Conservation (phyloP, 2,329 filamentous ascomycete genomes). For the Coniochaeta sp. region DNA sequence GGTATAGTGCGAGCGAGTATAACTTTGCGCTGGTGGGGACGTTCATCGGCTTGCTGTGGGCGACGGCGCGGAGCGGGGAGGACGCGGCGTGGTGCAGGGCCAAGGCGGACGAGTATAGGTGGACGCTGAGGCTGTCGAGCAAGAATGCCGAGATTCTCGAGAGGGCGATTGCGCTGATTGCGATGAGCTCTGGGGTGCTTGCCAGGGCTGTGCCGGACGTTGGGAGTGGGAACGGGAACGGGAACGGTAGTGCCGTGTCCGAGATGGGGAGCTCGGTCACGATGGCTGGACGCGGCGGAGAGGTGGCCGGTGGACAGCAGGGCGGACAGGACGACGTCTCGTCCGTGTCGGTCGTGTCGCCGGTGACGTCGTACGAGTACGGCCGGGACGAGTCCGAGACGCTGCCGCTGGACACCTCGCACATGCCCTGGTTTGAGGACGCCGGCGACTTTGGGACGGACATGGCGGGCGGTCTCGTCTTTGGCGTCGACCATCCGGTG, state of each 20-base stretch:
- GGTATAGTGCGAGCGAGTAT: neutral
- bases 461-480: neutral
- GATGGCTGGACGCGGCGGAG: neutral
- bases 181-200: neutral
- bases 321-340: neutral
- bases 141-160: neutral
- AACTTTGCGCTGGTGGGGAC: neutral
- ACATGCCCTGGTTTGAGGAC: neutral
- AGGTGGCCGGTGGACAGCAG: neutral
- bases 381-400: neutral
- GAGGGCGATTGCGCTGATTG: neutral
- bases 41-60: neutral
- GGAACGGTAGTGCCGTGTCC: neutral
- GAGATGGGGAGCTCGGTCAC: neutral
- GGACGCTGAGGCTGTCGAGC: neutral
- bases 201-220: neutral
- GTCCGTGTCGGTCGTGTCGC: neutral
- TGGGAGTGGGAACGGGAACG: neutral
- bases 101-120: neutral
- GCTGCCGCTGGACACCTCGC: neutral
- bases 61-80: neutral
- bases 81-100: neutral
- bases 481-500: neutral
- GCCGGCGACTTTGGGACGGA: neutral
- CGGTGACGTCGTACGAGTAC: neutral